Percentiles rank a stretch among this genome's conserved stretches.
Conservation (phyloP, 106 monocot species). For the Phalaenopsis aphrodite region DNA sequence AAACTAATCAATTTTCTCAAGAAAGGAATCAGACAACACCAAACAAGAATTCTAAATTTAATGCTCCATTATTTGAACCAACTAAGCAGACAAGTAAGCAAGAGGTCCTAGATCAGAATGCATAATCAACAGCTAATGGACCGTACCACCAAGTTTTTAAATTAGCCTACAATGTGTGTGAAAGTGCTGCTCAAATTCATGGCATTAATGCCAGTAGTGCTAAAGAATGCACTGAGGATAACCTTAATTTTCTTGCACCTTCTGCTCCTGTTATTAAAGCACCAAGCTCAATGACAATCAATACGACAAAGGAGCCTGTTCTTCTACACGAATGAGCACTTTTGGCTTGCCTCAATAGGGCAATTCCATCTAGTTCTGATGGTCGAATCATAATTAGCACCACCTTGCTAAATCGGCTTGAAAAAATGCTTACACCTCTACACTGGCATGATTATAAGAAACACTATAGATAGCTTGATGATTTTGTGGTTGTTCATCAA, state of each 20-base stretch:
- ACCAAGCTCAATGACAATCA: constrained; percentile 15
- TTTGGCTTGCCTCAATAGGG: constrained; percentile 91
- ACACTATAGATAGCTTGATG: constrained; percentile 85
- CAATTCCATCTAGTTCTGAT: constrained; percentile 69
- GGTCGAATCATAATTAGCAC: constrained; percentile 76
- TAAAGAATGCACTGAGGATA: constrained; percentile 23
- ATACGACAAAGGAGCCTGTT: constrained; percentile 23
- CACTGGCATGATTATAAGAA: constrained; percentile 96
- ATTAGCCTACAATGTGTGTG: constrained; percentile 5
- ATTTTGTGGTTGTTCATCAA: constrained; percentile 76
- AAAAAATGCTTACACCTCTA: constrained; percentile 92
- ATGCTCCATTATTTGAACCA: constrained; percentile 20
- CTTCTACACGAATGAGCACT: constrained; percentile 87
- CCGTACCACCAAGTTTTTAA: constrained; percentile 14
- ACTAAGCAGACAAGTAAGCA: constrained; percentile 29
- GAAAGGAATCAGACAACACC: constrained; percentile 14
- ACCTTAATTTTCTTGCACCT: constrained; percentile 14
- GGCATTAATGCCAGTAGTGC: constrained; percentile 12
- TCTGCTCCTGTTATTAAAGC: constrained; percentile 12
- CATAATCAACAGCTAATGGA: constrained; percentile 13
- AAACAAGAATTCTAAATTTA: constrained; percentile 23
- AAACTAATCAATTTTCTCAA: constrained; percentile 17
- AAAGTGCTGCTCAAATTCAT: constrained; percentile 18
- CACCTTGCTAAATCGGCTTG: constrained; percentile 86
- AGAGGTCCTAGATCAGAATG: constrained; percentile 28